Evolutionary conservation across 495 filamentous ascomycete species (phyloP), one percentile per base, ranked within the genome.

Genomic region (Copromyces sp.): DNA sequence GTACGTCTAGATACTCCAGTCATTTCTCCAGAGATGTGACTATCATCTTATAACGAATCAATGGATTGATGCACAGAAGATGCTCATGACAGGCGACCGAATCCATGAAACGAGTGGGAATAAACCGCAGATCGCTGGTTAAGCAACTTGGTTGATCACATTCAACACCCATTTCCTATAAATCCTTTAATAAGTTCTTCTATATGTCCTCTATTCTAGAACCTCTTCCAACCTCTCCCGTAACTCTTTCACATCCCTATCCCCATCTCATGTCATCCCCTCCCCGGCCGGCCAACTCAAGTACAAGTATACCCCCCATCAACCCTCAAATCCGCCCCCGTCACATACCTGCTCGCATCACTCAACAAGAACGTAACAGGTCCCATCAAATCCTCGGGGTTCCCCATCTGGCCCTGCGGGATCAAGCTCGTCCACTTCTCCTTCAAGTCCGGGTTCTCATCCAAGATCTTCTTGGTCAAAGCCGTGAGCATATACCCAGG

Each of bases 401-500:
- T 87, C 17, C 95, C 95, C 94, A 98, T 97, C 80, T 92, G 92
- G 20, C 94, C 95, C 78, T 90, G 88, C 0, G 95, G 95, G 71
- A 97, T 98, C 39, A 96, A 86, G 9, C 92, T 94, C 0, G 89
- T 96, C 95, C 95, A 98, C 77, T 95, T 87, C 72, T 89, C 84
- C 79, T 91, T 90, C 16, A 98, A 87, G 35, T 96, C 92, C 47
- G 93, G 94, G 74, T 96, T 97, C 69, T 97, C 92, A 71, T 97
- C 91, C 40, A 98, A 87, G 75, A 98, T 97, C 83, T 96, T 97
- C 82, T 94, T 89, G 24, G 95, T 98, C 93, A 98, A 81, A 68
- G 94, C 93, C 24, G 95, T 98, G 75, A 97, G 83, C 94, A 97
- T 96, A 81, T 97, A 97, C 24, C 94, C 94, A 0, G 94, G 94